phyloP scores from a whole-genome alignment of 2,329 filamentous ascomycete species.

The Fusarium foetens region DNA sequence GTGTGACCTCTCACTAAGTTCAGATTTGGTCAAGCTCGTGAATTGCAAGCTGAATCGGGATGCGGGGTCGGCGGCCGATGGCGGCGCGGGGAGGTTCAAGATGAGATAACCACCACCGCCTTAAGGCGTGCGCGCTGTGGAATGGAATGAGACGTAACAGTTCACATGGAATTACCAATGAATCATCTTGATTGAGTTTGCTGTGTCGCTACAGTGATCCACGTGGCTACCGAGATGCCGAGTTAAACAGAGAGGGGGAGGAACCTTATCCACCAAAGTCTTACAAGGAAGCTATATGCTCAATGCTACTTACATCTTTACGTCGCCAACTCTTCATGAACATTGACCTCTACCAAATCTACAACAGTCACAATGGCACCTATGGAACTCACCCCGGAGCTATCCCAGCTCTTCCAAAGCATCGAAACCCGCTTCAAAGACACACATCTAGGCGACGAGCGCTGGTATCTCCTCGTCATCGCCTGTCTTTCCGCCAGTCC shows the following conservation, averaged over 20 bases:
- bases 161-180: not conserved
- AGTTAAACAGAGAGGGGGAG: not conserved
- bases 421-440: constrained; percentile 27
- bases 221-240: not conserved
- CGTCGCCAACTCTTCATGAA: not conserved
- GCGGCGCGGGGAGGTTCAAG: not conserved
- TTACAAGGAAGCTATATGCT: not conserved
- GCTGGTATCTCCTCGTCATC: constrained; percentile 35
- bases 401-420: constrained; percentile 24
- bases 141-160: not conserved
- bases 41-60: too few relatives aligned
- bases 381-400: constrained; percentile 7
- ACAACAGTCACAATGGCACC: constrained; percentile 7
- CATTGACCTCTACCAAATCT: not conserved
- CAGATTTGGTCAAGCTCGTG: not conserved
- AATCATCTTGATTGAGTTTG: not conserved
- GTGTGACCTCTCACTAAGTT: rapidly evolving
- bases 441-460: constrained; percentile 27
- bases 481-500: constrained; percentile 34
- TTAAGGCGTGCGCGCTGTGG: not conserved
- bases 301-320: not conserved
- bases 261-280: not conserved
- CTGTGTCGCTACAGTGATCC: not conserved
- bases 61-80: not conserved
- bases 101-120: not conserved